Evolutionary conservation across 345 rosid genomes (phyloP).

Genomic region (Hibiscus mutabilis): DNA sequence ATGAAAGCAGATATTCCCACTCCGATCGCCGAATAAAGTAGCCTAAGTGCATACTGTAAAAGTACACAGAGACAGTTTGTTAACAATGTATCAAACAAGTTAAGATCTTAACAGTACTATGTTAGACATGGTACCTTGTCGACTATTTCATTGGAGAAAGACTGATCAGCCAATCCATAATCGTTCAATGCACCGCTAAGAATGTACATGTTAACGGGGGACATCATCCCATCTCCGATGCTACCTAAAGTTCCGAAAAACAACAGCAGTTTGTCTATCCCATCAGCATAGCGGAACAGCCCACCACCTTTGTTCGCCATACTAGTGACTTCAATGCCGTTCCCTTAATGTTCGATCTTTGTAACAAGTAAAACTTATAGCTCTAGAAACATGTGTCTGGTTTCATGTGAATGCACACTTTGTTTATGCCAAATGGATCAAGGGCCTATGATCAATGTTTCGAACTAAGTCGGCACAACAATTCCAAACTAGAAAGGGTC

Average conservation of each 20-base stretch:
- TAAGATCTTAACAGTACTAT: neutral
- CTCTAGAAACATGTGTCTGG: neutral
- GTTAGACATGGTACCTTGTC: constrained; percentile 28
- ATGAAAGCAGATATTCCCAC: constrained; percentile 43
- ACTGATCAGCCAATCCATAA: constrained; percentile 22
- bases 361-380: neutral
- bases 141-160: constrained; percentile 22
- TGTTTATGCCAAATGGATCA: neutral
- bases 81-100: neutral
- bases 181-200: constrained; percentile 34
- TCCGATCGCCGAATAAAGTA: constrained; percentile 27
- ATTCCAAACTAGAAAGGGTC: neutral
- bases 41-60: constrained; percentile 37
- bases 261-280: constrained; percentile 36
- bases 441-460: too few relatives aligned
- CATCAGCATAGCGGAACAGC: constrained; percentile 32
- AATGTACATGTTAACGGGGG: constrained; percentile 37
- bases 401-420: neutral
- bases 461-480: neutral
- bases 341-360: neutral
- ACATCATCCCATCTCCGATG: constrained; percentile 49
- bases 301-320: constrained; percentile 23
- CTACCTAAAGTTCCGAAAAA: constrained; percentile 38
- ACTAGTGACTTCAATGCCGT: neutral
- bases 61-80: neutral